A percentile compares a stretch with the other conserved stretches of the same genome.
Conservation (phyloP, 2,329 filamentous ascomycete species). For the Fusarium sulawesiense region DNA sequence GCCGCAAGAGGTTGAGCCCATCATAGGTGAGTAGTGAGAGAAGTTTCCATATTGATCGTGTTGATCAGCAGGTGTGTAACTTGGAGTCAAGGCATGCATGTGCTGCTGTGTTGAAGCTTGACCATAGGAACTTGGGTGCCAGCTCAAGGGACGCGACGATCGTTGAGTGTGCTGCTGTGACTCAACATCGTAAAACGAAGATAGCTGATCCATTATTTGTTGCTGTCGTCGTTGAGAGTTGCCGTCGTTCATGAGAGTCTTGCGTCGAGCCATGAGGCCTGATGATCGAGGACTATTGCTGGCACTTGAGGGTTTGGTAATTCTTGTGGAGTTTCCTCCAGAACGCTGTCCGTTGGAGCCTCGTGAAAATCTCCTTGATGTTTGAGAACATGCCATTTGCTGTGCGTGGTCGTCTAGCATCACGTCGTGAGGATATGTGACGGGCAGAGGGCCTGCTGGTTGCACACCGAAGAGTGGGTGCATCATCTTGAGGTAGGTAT, state of each 20-base stretch:
- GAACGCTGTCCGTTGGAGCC: conserved; percentile 62
- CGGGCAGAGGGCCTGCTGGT: conserved; percentile 44
- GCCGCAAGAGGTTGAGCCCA: conserved; percentile 67
- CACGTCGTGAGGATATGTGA: conserved; percentile 51
- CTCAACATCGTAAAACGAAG: conserved; percentile 42
- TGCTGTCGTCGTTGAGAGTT: conserved; percentile 59
- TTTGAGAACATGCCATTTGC: conserved; percentile 62
- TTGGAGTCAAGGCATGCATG: conserved; percentile 55
- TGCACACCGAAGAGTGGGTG: conserved; percentile 45
- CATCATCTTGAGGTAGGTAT: conserved; percentile 47
- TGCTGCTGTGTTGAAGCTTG: conserved; percentile 53
- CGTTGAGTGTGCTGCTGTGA: conserved; percentile 40
- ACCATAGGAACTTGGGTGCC: conserved; percentile 75
- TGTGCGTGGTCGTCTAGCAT: conserved; percentile 64
- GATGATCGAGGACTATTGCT: conserved; percentile 74
- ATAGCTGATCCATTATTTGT: conserved; percentile 59
- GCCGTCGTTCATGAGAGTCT: conserved; percentile 66
- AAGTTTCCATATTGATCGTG: conserved; percentile 56
- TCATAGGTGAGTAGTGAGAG: conserved; percentile 63
- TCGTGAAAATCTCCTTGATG: conserved; percentile 61
- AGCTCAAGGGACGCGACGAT: conserved; percentile 74
- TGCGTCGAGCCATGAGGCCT: conserved; percentile 62
- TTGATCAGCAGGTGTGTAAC: conserved; percentile 54
- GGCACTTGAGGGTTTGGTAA: conserved; percentile 74
- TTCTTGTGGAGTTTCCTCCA: conserved; percentile 64